Percentiles rank a stretch among this genome's conserved stretches.
phyloP scores from a whole-genome alignment of 176 grass and related monocot genomes.

The Juncus inflexus region DNA sequence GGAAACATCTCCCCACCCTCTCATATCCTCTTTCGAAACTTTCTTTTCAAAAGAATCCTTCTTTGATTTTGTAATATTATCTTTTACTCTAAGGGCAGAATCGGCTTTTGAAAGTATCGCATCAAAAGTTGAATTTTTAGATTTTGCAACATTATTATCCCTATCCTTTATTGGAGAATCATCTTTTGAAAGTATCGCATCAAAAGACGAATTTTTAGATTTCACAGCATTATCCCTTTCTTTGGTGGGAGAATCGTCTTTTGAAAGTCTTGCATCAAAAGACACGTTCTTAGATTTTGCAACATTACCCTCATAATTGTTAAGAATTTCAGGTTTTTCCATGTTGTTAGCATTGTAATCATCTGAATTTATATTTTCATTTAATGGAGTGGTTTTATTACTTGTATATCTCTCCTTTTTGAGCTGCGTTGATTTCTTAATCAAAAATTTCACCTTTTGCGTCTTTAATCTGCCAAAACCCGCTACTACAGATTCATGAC shows the following conservation, averaged over 20 bases:
- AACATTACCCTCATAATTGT: background rate
- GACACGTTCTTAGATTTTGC: background rate
- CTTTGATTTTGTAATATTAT: too few species aligned
- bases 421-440: conserved; percentile 34
- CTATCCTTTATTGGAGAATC: too few species aligned
- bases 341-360: conserved; percentile 11
- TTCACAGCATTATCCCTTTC: background rate
- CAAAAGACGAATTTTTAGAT: background rate
- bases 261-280: background rate
- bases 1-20: conserved; percentile 43
- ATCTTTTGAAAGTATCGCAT: conserved; percentile 2
- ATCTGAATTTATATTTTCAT: background rate
- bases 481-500: too few species aligned
- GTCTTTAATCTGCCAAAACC: conserved; percentile 65
- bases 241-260: background rate
- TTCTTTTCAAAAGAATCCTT: too few species aligned
- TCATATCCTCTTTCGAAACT: conserved; percentile 22
- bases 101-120: background rate
- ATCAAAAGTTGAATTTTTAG: background rate
- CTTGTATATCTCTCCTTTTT: conserved; percentile 25
- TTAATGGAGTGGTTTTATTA: background rate
- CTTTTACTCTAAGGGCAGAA: background rate
- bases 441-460: conserved; percentile 51
- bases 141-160: background rate
- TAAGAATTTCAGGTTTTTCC: background rate